Evolutionary conservation across 2,329 filamentous ascomycete genomes (phyloP), one percentile per base, ranked within the genome.

Genomic region (Curvularia sp.): DNA sequence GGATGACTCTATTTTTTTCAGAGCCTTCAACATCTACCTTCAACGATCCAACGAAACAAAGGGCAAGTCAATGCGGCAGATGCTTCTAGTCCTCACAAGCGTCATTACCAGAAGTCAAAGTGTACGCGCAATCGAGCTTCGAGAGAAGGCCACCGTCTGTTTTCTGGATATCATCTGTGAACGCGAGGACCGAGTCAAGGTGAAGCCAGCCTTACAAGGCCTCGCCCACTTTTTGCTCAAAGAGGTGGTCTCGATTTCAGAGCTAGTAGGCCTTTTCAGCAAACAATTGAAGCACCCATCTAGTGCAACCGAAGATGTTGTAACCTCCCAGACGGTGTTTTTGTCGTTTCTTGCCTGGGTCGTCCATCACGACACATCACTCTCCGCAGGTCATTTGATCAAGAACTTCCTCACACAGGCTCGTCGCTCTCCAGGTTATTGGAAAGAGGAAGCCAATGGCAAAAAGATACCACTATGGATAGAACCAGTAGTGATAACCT

Each of bases 161-260:
- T 80, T 88, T 6, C 69, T 90, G 15, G 82, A 84, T 1, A 85
- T 89, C 13, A 82, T 91, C 41, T 81, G 83, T 21, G 83, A 85
- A 55, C 81, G 85, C 59, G 86, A 86, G 32, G 81, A 86, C 15
- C 87, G 85, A 62, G 84, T 87, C 9, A 81, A 88, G 50, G 86
- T 87, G 39, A 92, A 92, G 72, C 89, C 89, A 34, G 86, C 88
- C 6, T 83, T 92, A 60, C 87, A 88, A 68, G 84, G 84, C 15
- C 78, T 92, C 36, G 87, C 89, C 47, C 83, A 88, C 67, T 84
- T 92, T 55, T 71, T 92, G 3, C 78, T 81, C 47, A 92, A 90
- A 72, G 78, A 80, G 2, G 80, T 88, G 12, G 76, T 89, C 25
- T 79, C 70, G 1, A 63, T 79, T 18, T 42, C 67, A 5, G 53